Percentiles rank a stretch among this genome's conserved stretches.
These are phyloP conservation scores for Myxozyma lipomycoides DNA, from an alignment of 805 yeast genomes.

Conservation along the genomic window DNA sequence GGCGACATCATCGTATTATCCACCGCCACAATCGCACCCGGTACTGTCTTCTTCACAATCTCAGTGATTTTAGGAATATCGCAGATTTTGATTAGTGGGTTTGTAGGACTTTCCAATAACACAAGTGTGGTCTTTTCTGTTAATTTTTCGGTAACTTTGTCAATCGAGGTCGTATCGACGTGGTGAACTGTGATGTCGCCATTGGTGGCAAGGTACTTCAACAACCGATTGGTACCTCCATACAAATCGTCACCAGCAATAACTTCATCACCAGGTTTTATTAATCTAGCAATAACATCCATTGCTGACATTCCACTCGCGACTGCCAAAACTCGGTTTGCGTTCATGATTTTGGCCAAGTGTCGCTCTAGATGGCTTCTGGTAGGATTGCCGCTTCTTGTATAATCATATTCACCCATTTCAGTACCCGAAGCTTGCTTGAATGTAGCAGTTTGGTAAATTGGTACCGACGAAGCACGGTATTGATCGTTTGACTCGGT, in stretches of 20 bases:
- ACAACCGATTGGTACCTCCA: slow-evolving; percentile 87
- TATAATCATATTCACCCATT: slow-evolving; percentile 80
- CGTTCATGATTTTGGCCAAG: slow-evolving; percentile 71
- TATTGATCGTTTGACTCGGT: slow-evolving; percentile 62
- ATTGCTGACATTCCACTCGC: slow-evolving; percentile 91
- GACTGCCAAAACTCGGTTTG: slow-evolving; percentile 74
- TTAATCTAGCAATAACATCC: slow-evolving; percentile 73
- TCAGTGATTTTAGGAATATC: slow-evolving; percentile 67
- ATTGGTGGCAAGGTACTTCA: slow-evolving; percentile 63
- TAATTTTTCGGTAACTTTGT: slow-evolving; percentile 55
- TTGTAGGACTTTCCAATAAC: slow-evolving; percentile 87
- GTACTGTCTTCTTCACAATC: slow-evolving; percentile 62
- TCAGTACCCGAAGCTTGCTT: slow-evolving; percentile 68
- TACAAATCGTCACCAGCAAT: slow-evolving; percentile 92
- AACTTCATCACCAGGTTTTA: slow-evolving; percentile 80
- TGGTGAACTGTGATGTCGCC: slow-evolving; percentile 66
- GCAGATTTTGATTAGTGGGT: slow-evolving; percentile 84
- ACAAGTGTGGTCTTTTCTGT: slow-evolving; percentile 64
- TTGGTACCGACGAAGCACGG: slow-evolving; percentile 79
- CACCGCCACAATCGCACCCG: slow-evolving; percentile 70
- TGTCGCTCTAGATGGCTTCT: slow-evolving; percentile 76
- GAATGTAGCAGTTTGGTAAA: slow-evolving; percentile 93
- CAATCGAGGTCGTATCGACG: slow-evolving; percentile 74
- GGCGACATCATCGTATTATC: slow-evolving; percentile 99
- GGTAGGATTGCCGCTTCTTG: slow-evolving; percentile 93